Conservation (phyloP, 805 yeast species). For the Zygotorulaspora sp. region DNA sequence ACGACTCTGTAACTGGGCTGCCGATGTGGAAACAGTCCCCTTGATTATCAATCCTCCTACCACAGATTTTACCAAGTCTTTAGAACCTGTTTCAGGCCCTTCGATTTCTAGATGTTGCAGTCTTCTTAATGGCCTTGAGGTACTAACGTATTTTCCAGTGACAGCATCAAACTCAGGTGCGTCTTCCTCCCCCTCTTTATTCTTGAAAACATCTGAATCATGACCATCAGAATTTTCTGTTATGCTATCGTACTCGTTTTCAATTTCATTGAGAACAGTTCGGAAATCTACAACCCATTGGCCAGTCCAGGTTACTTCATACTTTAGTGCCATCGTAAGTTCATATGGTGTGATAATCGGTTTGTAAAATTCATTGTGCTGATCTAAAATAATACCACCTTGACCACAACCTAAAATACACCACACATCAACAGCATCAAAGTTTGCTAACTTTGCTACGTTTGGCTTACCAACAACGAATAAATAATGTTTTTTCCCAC, state of each 20-base stretch:
- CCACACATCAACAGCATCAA: constrained; percentile 93
- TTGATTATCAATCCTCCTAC: constrained; percentile 59
- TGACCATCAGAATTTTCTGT: constrained; percentile 14
- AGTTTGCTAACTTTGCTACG: constrained; percentile 93
- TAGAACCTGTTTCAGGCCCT: constrained; percentile 30
- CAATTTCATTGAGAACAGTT: constrained; percentile 41
- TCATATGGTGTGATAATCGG: constrained; percentile 96
- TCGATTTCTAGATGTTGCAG: constrained; percentile 62
- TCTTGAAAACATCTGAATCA: constrained; percentile 14
- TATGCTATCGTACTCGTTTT: constrained; percentile 23
- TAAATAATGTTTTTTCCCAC: constrained; percentile 87
- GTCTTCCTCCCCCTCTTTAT: constrained; percentile 38
- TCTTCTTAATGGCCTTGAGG: constrained; percentile 72
- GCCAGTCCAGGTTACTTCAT: constrained; percentile 85
- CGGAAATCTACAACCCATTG: constrained; percentile 85
- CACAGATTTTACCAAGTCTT: constrained; percentile 49
- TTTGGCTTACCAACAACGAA: constrained; percentile 98
- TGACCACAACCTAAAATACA: constrained; percentile 92
- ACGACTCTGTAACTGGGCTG: constrained; percentile 63
- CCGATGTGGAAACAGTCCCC: constrained; percentile 86
- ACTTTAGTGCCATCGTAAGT: constrained; percentile 69
- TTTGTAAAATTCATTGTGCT: constrained; percentile 71
- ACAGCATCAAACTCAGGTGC: constrained; percentile 87
- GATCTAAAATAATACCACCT: constrained; percentile 84
- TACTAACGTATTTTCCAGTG: constrained; percentile 67